A percentile compares a stretch with the other conserved stretches of the same genome.
phyloP scores from a whole-genome alignment of 331 rosid genomes.

The Prunus yedoensis region DNA sequence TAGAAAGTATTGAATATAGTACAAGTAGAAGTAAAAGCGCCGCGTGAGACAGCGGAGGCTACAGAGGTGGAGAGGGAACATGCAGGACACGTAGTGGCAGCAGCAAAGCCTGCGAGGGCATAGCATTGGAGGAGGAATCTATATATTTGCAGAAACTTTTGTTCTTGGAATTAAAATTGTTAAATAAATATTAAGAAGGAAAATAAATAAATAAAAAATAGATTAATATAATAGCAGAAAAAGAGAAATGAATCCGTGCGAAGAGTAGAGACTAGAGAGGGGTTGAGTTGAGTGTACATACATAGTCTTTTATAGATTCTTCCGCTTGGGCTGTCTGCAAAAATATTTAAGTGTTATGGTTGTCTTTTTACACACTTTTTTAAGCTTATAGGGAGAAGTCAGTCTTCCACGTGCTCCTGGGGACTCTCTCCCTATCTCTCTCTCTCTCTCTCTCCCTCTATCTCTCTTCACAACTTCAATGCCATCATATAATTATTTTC shows the following conservation, averaged over 20 bases:
- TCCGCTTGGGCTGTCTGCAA: not conserved
- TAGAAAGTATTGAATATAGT: no score
- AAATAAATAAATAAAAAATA: no score
- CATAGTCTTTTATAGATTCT: not conserved
- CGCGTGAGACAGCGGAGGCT: not conserved
- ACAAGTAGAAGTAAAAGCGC: not conserved
- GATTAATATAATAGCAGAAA: not conserved
- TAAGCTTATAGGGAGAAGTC: conserved; percentile 21
- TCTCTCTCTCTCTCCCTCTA: not conserved
- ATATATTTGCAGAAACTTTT: no score
- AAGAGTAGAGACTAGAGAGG: not conserved
- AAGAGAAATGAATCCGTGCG: not conserved
- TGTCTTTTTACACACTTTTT: not conserved
- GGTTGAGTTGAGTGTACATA: not conserved
- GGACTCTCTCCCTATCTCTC: conserved; percentile 36
- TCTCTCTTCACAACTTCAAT: conserved; percentile 11
- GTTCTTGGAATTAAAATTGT: no score
- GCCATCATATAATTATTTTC: conserved; percentile 1
- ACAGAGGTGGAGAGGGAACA: not conserved
- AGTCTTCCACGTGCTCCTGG: conserved; percentile 77
- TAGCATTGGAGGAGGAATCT: no score
- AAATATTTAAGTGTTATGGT: not conserved
- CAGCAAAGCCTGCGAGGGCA: not conserved
- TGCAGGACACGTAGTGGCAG: not conserved
- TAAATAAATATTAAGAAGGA: no score